These are phyloP conservation scores for Tilletiopsis washingtonensis DNA, from an alignment of 1,284 basidiomycete genomes.

Conservation along the genomic window DNA sequence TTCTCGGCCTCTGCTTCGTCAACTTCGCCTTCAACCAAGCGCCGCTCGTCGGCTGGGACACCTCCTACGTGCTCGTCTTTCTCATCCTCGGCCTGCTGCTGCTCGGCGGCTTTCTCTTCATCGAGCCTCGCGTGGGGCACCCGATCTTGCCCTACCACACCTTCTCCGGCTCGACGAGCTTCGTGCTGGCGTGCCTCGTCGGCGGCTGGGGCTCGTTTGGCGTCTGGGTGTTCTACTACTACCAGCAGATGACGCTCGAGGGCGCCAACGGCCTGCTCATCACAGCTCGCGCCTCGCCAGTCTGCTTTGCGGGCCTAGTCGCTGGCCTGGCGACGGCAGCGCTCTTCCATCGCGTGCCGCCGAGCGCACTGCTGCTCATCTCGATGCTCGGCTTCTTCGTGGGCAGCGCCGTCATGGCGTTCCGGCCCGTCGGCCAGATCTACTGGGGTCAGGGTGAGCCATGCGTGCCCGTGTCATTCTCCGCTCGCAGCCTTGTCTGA, in stretches of 20 bases:
- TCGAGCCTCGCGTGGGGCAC: constrained; percentile 11
- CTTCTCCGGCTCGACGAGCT: constrained; percentile 11
- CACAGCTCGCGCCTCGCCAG: background rate
- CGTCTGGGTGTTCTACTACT: constrained; percentile 21
- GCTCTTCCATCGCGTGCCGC: constrained; percentile 6
- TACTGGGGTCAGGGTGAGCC: constrained; percentile 24
- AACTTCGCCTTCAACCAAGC: constrained; percentile 36
- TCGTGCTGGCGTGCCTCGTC: constrained; percentile 16
- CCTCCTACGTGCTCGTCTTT: constrained; percentile 21
- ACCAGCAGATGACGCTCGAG: too few species aligned
- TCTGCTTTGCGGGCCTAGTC: background rate
- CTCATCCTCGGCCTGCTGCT: constrained; percentile 27
- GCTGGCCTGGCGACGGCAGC: background rate
- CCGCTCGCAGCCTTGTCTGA: too few species aligned
- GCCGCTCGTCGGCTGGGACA: constrained; percentile 27
- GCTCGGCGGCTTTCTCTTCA: constrained; percentile 15
- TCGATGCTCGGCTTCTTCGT: constrained; percentile 23
- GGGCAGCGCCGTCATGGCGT: constrained; percentile 17
- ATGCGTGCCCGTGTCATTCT: too few species aligned
- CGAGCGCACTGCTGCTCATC: constrained; percentile 20
- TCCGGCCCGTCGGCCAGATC: constrained; percentile 11
- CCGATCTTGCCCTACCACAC: constrained; percentile 25
- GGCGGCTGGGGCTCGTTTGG: constrained; percentile 30
- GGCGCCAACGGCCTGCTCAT: too few species aligned
- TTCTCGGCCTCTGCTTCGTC: constrained; percentile 24